Percentiles rank a stretch among this genome's conserved stretches.
Conservation (phyloP, 2,329 filamentous ascomycete genomes). For the Arthrobotrys iridis region DNA sequence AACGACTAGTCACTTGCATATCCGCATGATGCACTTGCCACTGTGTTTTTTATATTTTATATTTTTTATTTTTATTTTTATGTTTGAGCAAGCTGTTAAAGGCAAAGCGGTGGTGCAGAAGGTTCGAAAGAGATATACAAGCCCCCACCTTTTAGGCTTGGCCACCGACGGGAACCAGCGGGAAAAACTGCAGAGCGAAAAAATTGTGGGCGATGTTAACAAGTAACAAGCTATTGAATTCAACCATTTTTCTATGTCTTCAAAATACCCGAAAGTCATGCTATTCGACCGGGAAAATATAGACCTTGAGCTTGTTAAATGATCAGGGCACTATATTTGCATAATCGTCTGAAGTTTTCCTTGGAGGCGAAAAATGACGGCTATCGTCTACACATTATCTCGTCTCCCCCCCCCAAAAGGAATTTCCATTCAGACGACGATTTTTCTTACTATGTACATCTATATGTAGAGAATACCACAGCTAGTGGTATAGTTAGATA, state of each 20-base stretch:
- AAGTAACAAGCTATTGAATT: slow-evolving; percentile 27
- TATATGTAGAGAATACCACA: background rate
- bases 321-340: slow-evolving; percentile 49
- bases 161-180: slow-evolving; percentile 35
- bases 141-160: slow-evolving; percentile 27
- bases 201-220: slow-evolving; percentile 6
- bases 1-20: slow-evolving; percentile 1
- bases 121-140: background rate
- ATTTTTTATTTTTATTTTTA: too few species aligned
- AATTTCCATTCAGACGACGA: background rate
- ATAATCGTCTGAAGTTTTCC: slow-evolving; percentile 54
- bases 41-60: too few species aligned
- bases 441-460: background rate
- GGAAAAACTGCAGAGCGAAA: slow-evolving; percentile 35
- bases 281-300: slow-evolving; percentile 52
- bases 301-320: slow-evolving; percentile 31
- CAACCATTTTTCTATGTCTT: slow-evolving; percentile 12
- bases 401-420: background rate
- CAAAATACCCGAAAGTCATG: slow-evolving; percentile 42
- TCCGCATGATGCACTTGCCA: slow-evolving; percentile 28
- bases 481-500: slow-evolving; percentile 1
- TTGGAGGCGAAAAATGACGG: slow-evolving; percentile 39
- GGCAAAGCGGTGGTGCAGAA: background rate
- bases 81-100: background rate
- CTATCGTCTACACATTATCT: slow-evolving; percentile 3